These are phyloP conservation scores for Pyrus betulifolia DNA, from an alignment of 306 rosid species.

Conservation along the genomic window DNA sequence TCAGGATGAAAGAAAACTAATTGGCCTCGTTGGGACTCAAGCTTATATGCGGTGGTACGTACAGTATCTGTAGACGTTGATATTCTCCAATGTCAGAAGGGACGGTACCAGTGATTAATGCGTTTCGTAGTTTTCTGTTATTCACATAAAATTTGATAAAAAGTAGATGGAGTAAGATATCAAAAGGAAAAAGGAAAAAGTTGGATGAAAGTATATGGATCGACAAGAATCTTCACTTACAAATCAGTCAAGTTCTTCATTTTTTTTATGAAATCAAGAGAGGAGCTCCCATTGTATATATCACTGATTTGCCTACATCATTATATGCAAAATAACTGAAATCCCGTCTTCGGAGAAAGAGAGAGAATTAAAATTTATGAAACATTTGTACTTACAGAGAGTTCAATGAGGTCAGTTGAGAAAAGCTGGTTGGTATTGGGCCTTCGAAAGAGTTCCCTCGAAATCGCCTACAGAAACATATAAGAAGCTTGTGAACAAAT, in stretches of 20 bases:
- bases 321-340: not conserved
- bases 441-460: too few species aligned
- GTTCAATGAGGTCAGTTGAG: too few species aligned
- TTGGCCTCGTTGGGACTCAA: too few species aligned
- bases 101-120: conserved; percentile 12
- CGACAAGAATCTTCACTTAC: not conserved
- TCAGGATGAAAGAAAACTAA: too few species aligned
- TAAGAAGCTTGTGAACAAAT: too few species aligned
- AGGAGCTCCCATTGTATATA: conserved; percentile 21
- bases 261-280: conserved; percentile 10
- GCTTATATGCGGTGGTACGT: too few species aligned
- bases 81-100: not conserved
- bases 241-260: conserved; percentile 11
- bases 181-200: not conserved
- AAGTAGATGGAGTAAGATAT: not conserved
- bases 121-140: conserved; percentile 22
- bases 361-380: not conserved
- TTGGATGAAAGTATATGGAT: not conserved
- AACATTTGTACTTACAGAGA: too few species aligned
- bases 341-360: not conserved
- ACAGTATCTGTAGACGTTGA: too few species aligned
- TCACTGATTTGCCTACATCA: conserved; percentile 21
- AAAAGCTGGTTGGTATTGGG: too few species aligned
- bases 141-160: not conserved
- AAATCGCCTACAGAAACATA: too few species aligned